A percentile compares a stretch with the other conserved stretches of the same genome.
These are phyloP conservation scores for Globisporangium spinosum DNA, from an alignment of 352 stramenopile genomes.

Conservation along the genomic window DNA sequence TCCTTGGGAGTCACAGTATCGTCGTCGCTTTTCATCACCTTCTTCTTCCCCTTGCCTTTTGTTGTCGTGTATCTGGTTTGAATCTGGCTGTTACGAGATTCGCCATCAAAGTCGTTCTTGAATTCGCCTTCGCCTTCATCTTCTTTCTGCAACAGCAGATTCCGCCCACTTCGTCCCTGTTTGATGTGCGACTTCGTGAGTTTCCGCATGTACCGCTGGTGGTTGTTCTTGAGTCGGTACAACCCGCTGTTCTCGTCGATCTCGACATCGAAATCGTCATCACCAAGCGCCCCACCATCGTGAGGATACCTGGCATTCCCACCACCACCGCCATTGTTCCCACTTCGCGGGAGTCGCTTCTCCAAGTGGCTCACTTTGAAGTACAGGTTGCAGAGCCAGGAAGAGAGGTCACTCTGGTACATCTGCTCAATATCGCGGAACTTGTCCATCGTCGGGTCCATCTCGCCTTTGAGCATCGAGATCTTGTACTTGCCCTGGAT, in stretches of 20 bases:
- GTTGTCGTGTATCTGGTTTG: neutral
- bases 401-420: slow-evolving; percentile 64
- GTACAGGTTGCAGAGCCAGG: slow-evolving; percentile 91
- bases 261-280: slow-evolving; percentile 36
- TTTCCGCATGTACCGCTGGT: slow-evolving; percentile 40
- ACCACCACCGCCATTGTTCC: neutral
- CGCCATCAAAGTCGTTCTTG: neutral
- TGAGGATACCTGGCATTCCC: neutral
- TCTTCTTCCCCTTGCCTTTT: neutral
- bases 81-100: neutral
- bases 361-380: slow-evolving; percentile 57
- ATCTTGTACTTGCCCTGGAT: slow-evolving; percentile 82
- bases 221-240: slow-evolving; percentile 34
- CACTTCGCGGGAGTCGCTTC: slow-evolving; percentile 24
- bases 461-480: slow-evolving; percentile 78
- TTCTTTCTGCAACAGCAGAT: neutral
- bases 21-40: neutral
- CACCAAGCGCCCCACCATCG: slow-evolving; percentile 3
- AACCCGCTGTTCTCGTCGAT: slow-evolving; percentile 46
- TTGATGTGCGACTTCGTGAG: slow-evolving; percentile 22
- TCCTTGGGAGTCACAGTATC: neutral
- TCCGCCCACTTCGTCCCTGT: neutral
- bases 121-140: neutral
- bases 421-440: slow-evolving; percentile 64
- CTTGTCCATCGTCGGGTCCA: slow-evolving; percentile 80